Evolutionary conservation across 768 basidiomycete species (phyloP), one percentile per base, ranked within the genome.

Genomic region (Boletus bicolor): DNA sequence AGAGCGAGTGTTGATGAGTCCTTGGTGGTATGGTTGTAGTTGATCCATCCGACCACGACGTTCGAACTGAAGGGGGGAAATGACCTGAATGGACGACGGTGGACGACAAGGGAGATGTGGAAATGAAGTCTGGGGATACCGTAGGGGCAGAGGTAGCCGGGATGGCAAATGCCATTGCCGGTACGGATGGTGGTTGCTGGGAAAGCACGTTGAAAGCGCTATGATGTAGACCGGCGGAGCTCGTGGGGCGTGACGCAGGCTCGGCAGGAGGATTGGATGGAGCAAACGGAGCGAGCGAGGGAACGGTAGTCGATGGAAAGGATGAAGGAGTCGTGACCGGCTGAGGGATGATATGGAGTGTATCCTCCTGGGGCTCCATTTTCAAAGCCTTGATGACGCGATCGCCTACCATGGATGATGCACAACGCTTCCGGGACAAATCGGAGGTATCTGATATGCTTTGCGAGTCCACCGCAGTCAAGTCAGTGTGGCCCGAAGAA

Each of bases 361-460:
- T 15, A 34, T 79, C 80, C 36, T 81, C 79, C 48, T 68, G 73
- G 6, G 79, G 78, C 51, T 80, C 79, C 53, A 79, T 72, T 67
- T 82, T 82, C 63, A 76, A 66, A 19, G 77, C 74, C 58, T 81
- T 81, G 45, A 76, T 66, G 42, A 71, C 73, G 37, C 80, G 75
- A 56, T 81, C 74, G 47, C 73, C 77, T 1, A 64, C 74, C 57
- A 77, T 69, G 37, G 80, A 76, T 4, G 79, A 79, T 3, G 74
- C 80, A 45, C 79, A 82, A 19, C 79, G 79, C 57, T 81, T 81
- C 34, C 79, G 78, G 46, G 80, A 75, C 44, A 72, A 64, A 61
- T 81, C 80, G 44, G 71, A 69, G 24, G 62, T 51, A 60, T 77
- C 72, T 44, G 61, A 63, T 26, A 56, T 26, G 61, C 57, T 55